Percentiles rank a stretch among this genome's conserved stretches.
Evolutionary conservation across 2,329 filamentous ascomycete species (phyloP).

Genomic region (Penicillium sp.): DNA sequence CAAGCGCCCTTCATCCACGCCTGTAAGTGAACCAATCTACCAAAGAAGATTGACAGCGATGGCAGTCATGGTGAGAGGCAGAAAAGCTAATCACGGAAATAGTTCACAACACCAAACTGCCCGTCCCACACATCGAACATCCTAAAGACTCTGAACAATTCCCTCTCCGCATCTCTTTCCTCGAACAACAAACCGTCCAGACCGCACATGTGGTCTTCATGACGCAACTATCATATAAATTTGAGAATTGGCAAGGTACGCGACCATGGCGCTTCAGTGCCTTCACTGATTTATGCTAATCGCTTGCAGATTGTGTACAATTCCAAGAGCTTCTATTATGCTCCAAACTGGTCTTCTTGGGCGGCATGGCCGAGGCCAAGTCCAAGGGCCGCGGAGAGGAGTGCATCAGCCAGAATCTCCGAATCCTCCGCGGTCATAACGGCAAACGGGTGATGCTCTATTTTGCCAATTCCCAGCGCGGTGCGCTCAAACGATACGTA

Average conservation of each 20-base stretch:
- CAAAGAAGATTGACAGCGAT: background rate
- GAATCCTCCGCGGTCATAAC: conserved; percentile 39
- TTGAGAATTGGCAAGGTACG: conserved; percentile 44
- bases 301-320: conserved; percentile 38
- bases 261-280: background rate
- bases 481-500: conserved; percentile 43
- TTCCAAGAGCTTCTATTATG: conserved; percentile 45
- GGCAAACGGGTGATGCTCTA: conserved; percentile 40
- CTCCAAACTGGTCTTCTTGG: conserved; percentile 43
- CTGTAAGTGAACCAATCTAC: conserved; percentile 31
- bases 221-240: conserved; percentile 45
- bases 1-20: conserved; percentile 41
- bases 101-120: conserved; percentile 41
- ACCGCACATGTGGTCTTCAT: conserved; percentile 40
- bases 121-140: conserved; percentile 46
- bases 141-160: conserved; percentile 38
- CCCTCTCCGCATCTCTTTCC: conserved; percentile 43
- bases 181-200: conserved; percentile 48
- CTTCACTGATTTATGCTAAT: background rate
- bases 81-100: background rate
- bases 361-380: conserved; percentile 46
- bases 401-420: conserved; percentile 48
- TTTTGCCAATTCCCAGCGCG: conserved; percentile 47
- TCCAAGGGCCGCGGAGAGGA: conserved; percentile 48
- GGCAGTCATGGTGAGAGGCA: background rate